Evolutionary conservation across 345 rosid genomes (phyloP).

Genomic region (Streptanthus diversifolius): DNA sequence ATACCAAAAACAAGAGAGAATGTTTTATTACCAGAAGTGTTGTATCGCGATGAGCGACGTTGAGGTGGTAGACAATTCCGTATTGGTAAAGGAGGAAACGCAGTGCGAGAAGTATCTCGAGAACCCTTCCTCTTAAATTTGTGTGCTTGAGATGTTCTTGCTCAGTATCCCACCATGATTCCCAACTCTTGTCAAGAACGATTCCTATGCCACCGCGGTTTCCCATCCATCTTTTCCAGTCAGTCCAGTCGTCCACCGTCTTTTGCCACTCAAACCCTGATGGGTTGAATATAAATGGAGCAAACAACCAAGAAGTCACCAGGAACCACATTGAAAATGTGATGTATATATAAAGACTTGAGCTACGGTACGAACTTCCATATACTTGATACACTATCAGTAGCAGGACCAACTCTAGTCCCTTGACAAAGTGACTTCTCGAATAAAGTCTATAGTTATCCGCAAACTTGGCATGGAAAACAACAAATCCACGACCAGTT

Average conservation of each 20-base stretch:
- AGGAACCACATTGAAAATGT: slow-evolving; percentile 93
- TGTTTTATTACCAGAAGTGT: slow-evolving; percentile 59
- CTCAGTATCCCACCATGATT: slow-evolving; percentile 96
- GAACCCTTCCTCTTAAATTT: slow-evolving; percentile 60
- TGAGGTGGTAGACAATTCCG: slow-evolving; percentile 94
- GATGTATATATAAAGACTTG: slow-evolving; percentile 62
- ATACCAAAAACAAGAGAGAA: neutral
- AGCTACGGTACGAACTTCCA: slow-evolving; percentile 70
- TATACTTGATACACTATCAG: slow-evolving; percentile 66
- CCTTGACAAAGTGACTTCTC: slow-evolving; percentile 92
- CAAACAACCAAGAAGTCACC: slow-evolving; percentile 91
- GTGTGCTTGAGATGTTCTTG: slow-evolving; percentile 79
- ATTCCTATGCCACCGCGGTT: slow-evolving; percentile 94
- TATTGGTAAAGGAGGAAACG: slow-evolving; percentile 91
- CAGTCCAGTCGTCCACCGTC: slow-evolving; percentile 93
- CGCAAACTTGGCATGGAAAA: slow-evolving; percentile 85
- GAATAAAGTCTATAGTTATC: slow-evolving; percentile 87
- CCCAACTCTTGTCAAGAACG: slow-evolving; percentile 68
- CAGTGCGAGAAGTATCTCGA: slow-evolving; percentile 68
- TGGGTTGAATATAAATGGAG: slow-evolving; percentile 90
- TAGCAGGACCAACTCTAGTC: slow-evolving; percentile 70
- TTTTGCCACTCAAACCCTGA: slow-evolving; percentile 98
- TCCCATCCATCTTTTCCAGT: slow-evolving; percentile 99
- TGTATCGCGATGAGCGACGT: slow-evolving; percentile 65
- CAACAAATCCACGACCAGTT: slow-evolving; percentile 88